These are phyloP conservation scores for Colletotrichum sojae DNA, from an alignment of 2,329 filamentous ascomycete species.

Conservation along the genomic window DNA sequence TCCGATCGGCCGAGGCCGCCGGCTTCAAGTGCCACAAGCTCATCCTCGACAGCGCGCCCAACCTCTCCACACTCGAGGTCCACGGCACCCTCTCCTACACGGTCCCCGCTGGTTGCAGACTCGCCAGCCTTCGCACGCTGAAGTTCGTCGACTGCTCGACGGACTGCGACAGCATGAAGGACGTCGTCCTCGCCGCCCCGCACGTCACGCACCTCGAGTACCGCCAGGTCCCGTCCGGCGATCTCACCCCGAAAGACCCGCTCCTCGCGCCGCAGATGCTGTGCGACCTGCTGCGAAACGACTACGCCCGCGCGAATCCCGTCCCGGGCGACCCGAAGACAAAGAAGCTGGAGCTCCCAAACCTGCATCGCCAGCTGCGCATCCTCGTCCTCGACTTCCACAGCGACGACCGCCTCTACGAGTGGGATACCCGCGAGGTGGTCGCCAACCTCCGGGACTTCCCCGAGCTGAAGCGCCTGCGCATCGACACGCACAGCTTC, in stretches of 20 bases:
- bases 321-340: neutral
- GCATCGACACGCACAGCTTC: constrained; percentile 12
- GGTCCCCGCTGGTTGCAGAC: neutral
- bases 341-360: neutral
- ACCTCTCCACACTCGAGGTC: constrained; percentile 5
- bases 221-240: neutral
- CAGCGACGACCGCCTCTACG: neutral
- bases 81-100: neutral
- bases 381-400: constrained; percentile 3
- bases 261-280: constrained; percentile 7
- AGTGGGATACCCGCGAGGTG: neutral
- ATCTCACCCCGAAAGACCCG: neutral
- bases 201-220: constrained; percentile 16
- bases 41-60: neutral
- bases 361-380: constrained; percentile 12
- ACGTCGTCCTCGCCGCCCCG: neutral
- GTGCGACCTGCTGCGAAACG: constrained; percentile 7
- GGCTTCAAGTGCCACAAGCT: neutral
- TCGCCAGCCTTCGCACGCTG: constrained; percentile 2
- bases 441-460: neutral
- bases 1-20: neutral
- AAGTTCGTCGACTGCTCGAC: neutral
- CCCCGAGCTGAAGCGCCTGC: neutral
- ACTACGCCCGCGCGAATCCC: constrained; percentile 2
- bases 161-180: constrained; percentile 1